These are phyloP conservation scores for Golovinomyces cichoracearum DNA, from an alignment of 2,329 filamentous ascomycete genomes.

Conservation along the genomic window DNA sequence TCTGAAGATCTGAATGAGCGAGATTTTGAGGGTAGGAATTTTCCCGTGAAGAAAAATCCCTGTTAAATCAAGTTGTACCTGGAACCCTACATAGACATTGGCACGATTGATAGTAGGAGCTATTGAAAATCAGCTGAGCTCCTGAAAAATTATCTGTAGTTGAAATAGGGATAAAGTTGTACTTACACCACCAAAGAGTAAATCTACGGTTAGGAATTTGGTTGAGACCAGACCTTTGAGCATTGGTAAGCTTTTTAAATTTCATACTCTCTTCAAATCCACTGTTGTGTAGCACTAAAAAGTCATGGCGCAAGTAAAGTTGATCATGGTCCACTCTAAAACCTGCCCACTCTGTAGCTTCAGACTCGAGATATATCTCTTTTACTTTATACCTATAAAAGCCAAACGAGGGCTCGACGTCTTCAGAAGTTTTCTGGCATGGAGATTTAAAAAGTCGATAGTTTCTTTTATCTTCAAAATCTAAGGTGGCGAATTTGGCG, in stretches of 20 bases:
- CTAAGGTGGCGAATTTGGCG: conserved; percentile 19
- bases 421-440: conserved; percentile 13
- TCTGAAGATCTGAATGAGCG: conserved; percentile 94
- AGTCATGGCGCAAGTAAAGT: conserved; percentile 24
- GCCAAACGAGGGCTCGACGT: conserved; percentile 4
- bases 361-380: conserved; percentile 19
- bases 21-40: conserved; percentile 94
- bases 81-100: conserved; percentile 98
- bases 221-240: conserved; percentile 84
- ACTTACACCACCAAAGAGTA: conserved; percentile 68
- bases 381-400: conserved; percentile 15
- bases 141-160: neutral
- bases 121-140: neutral
- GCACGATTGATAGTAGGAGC: conserved; percentile 65
- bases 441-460: conserved; percentile 17
- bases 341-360: conserved; percentile 22
- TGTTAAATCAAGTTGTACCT: conserved; percentile 89
- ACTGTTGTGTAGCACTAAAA: conserved; percentile 21
- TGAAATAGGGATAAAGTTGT: neutral
- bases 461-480: conserved; percentile 15
- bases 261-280: conserved; percentile 46
- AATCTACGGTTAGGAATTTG: conserved; percentile 98
- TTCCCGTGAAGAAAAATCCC: conserved; percentile 98
- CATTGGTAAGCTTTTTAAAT: conserved; percentile 97
- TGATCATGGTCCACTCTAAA: conserved; percentile 26